Conservation (phyloP, 768 basidiomycete species). For the Lentinus brumalis region DNA sequence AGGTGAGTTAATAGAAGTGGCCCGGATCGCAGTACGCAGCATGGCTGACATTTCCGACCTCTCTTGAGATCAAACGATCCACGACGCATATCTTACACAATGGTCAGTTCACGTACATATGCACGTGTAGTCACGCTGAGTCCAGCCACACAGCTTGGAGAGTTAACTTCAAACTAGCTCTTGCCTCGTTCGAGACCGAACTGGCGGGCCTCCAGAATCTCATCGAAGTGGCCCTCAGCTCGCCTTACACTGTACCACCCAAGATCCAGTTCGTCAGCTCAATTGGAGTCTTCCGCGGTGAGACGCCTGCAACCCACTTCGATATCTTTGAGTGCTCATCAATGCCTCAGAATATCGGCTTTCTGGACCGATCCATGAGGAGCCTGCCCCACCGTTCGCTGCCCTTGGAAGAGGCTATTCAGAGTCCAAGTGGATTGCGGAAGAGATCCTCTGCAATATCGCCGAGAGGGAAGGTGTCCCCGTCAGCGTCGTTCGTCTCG, state of each 20-base stretch:
- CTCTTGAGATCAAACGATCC: constrained; percentile 28
- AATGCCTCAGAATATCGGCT: constrained; percentile 13
- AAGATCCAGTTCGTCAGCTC: constrained; percentile 40
- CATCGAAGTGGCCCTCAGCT: constrained; percentile 39
- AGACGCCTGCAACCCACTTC: background rate
- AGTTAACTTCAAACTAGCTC: constrained; percentile 36
- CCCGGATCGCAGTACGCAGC: too few species aligned
- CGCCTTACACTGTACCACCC: constrained; percentile 29
- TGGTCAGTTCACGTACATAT: constrained; percentile 22
- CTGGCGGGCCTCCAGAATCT: constrained; percentile 34
- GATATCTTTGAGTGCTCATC: background rate
- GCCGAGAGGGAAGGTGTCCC: constrained; percentile 21
- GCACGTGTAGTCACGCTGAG: background rate
- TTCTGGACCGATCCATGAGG: constrained; percentile 7
- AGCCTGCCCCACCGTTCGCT: constrained; percentile 19
- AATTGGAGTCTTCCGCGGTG: constrained; percentile 30
- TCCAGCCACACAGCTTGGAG: constrained; percentile 32
- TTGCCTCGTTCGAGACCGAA: constrained; percentile 34
- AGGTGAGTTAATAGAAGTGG: constrained; percentile 22
- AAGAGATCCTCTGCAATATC: constrained; percentile 25
- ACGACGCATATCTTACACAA: constrained; percentile 44
- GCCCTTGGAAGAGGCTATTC: constrained; percentile 31
- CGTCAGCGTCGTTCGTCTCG: constrained; percentile 36
- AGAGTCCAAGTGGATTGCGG: constrained; percentile 37
- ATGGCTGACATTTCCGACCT: background rate